Evolutionary conservation across 257 asterid species (phyloP).

Genomic region (Echium plantagineum): DNA sequence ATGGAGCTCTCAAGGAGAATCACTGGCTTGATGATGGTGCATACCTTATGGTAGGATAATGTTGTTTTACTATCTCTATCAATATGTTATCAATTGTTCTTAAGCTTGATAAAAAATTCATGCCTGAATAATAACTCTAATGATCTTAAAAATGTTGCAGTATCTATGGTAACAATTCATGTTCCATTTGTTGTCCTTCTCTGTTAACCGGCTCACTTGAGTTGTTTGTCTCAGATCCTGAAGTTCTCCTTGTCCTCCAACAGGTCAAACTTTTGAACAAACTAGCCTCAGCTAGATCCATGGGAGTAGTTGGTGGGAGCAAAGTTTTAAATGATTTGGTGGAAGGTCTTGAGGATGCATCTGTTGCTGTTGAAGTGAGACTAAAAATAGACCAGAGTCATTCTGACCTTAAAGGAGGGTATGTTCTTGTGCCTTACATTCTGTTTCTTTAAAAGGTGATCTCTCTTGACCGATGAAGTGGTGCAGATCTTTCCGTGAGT

Average conservation of each 20-base stretch:
- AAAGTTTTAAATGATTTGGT: conserved; percentile 91
- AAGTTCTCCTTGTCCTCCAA: conserved; percentile 5
- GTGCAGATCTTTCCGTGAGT: conserved; percentile 79
- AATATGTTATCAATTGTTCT: no score
- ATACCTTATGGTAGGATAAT: conserved; percentile 68
- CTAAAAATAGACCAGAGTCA: conserved; percentile 83
- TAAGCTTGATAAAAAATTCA: no score
- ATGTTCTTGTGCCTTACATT: conserved; percentile 14
- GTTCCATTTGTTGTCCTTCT: background rate
- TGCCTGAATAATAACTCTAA: no score
- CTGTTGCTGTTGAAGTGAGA: conserved; percentile 67
- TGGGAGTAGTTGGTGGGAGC: conserved; percentile 75
- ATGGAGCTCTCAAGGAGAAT: conserved; percentile 98
- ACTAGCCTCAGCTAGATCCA: conserved; percentile 90
- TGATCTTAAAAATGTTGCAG: background rate
- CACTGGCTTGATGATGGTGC: conserved; percentile 99
- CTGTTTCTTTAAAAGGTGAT: background rate
- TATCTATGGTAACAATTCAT: background rate
- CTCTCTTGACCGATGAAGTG: conserved; percentile 8
- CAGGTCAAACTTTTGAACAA: conserved; percentile 92
- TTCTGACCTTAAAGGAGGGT: conserved; percentile 86
- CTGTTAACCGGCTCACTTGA: background rate
- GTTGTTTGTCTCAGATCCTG: background rate
- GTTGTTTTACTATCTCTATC: conserved; percentile 1
- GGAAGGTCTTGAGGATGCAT: conserved; percentile 85